A percentile compares a stretch with the other conserved stretches of the same genome.
Evolutionary conservation across 1,284 basidiomycete genomes (phyloP).

Genomic region (Lentinula novae-zelandiae): DNA sequence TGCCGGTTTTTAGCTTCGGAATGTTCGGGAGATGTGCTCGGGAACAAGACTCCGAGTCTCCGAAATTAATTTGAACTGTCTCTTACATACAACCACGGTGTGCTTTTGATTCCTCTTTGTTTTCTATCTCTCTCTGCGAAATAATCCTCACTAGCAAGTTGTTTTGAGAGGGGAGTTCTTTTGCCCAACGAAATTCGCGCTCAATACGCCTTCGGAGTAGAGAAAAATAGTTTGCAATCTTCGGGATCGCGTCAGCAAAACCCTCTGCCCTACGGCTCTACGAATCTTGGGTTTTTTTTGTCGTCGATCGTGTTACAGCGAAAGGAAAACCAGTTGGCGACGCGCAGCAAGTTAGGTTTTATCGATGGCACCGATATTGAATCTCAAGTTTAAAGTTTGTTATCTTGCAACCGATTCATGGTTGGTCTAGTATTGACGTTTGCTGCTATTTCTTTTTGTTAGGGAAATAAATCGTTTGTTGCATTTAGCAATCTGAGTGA

Average conservation of each 20-base stretch:
- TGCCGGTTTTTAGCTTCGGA: background rate
- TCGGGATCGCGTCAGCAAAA: no score
- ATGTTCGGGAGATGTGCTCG: background rate
- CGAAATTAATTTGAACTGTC: background rate
- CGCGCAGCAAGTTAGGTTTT: background rate
- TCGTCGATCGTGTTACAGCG: background rate
- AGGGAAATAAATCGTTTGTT: slow-evolving; percentile 90
- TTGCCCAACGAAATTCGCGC: no score
- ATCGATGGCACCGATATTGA: slow-evolving; percentile 79
- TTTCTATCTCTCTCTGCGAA: no score
- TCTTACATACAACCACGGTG: no score
- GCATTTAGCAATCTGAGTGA: slow-evolving; percentile 83
- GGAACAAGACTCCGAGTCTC: background rate
- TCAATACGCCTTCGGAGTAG: no score
- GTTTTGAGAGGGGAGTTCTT: no score
- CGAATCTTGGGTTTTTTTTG: background rate
- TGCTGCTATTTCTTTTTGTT: slow-evolving; percentile 15
- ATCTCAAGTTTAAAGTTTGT: slow-evolving; percentile 81
- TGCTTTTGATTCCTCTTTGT: no score
- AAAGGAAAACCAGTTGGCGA: background rate
- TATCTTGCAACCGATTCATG: slow-evolving; percentile 11
- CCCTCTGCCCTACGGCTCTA: no score
- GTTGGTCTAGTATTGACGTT: slow-evolving; percentile 21
- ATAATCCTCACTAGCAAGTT: no score
- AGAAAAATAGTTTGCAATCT: no score